Conservation (phyloP, 169 alveolate species). For the Plasmodium fragile region DNA sequence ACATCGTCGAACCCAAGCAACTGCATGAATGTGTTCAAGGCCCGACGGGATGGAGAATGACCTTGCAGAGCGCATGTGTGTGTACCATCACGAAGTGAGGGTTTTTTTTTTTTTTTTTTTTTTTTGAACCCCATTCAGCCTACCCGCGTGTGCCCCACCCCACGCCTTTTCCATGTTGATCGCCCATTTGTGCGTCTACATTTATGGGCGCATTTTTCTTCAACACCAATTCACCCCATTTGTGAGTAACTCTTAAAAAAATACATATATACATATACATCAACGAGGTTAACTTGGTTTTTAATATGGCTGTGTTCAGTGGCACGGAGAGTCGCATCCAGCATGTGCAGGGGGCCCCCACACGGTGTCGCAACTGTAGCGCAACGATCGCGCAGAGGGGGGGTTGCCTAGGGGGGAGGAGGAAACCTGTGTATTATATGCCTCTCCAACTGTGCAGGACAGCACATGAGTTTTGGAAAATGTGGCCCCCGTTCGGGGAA, state of each 20-base stretch:
- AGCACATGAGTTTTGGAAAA: not conserved
- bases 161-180: not conserved
- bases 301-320: not conserved
- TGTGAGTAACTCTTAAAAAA: not conserved
- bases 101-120: not conserved
- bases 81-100: not conserved
- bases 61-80: not conserved
- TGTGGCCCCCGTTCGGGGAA: not conserved
- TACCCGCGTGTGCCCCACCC: not conserved
- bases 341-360: not conserved
- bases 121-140: not conserved
- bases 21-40: conserved; percentile 18
- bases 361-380: not conserved
- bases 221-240: not conserved
- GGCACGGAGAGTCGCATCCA: not conserved
- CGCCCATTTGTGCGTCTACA: not conserved
- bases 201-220: not conserved
- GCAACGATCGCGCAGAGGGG: too few relatives aligned
- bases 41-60: not conserved
- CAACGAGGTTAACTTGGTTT: not conserved
- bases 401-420: not conserved
- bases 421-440: not conserved
- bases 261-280: too few relatives aligned
- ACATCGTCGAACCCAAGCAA: not conserved
- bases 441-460: not conserved